Conservation (phyloP, 805 yeast genomes). For the Tetrapisispora iriomotensis region DNA sequence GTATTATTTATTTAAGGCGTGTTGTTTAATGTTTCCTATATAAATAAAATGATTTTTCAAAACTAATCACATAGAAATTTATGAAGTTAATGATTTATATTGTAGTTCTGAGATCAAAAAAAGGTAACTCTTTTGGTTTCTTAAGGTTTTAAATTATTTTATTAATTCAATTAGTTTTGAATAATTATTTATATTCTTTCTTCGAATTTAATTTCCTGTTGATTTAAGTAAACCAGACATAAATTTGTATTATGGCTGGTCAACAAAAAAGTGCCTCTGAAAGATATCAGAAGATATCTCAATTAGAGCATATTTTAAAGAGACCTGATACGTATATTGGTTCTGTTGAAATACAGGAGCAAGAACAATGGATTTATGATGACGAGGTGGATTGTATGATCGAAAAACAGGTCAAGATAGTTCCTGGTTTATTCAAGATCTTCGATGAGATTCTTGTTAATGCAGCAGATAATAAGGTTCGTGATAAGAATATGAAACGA, state of each 20-base stretch:
- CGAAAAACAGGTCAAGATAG: conserved; percentile 58
- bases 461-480: conserved; percentile 96
- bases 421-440: conserved; percentile 92
- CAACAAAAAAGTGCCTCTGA: conserved; percentile 42
- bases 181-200: not conserved
- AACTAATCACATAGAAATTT: no score
- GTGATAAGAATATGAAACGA: conserved; percentile 84
- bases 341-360: conserved; percentile 72
- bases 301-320: conserved; percentile 88
- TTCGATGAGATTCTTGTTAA: conserved; percentile 95
- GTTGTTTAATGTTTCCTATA: no score
- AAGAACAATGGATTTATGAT: conserved; percentile 80
- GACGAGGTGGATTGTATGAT: conserved; percentile 52
- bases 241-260: conserved; percentile 4
- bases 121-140: no score
- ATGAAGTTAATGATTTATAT: no score
- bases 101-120: no score
- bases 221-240: not conserved
- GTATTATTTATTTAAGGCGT: not conserved
- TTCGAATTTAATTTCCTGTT: no score
- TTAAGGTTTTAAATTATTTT: no score
- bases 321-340: conserved; percentile 98
- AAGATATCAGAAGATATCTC: conserved; percentile 88
- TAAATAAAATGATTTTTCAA: no score
- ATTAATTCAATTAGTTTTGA: not conserved